Evolutionary conservation across 2,329 filamentous ascomycete genomes (phyloP).

Genomic region (Hirsutella rhossiliensis): DNA sequence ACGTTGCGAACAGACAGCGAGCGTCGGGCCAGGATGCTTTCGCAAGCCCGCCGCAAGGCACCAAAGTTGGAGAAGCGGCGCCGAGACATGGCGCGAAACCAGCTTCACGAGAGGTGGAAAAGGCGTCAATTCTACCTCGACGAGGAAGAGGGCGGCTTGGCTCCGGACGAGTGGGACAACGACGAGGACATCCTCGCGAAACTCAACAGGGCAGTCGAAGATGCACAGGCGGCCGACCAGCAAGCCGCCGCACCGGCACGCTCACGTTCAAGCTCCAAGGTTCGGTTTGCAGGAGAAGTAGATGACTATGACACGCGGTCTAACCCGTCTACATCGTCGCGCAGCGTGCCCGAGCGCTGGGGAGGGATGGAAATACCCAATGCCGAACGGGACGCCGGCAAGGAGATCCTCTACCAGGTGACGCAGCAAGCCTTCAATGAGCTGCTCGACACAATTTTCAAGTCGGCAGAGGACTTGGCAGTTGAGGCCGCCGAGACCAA

Average conservation of each 20-base stretch:
- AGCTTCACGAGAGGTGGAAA: slow-evolving; percentile 61
- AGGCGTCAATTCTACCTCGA: slow-evolving; percentile 73
- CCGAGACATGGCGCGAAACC: slow-evolving; percentile 32
- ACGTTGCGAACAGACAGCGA: slow-evolving; percentile 24
- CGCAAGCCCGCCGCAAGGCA: slow-evolving; percentile 21
- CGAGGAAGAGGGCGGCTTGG: slow-evolving; percentile 64
- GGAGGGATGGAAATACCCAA: slow-evolving; percentile 68
- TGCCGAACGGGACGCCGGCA: slow-evolving; percentile 70
- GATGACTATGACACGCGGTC: slow-evolving; percentile 60
- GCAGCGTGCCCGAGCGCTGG: slow-evolving; percentile 62
- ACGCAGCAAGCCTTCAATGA: slow-evolving; percentile 89
- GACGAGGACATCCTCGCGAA: slow-evolving; percentile 43
- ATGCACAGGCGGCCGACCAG: slow-evolving; percentile 28
- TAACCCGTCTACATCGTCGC: slow-evolving; percentile 61
- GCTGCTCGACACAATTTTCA: slow-evolving; percentile 77
- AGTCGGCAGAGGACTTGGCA: slow-evolving; percentile 64
- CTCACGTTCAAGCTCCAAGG: slow-evolving; percentile 66
- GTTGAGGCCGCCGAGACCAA: slow-evolving; percentile 54
- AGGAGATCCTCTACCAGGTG: slow-evolving; percentile 82
- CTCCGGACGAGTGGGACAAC: slow-evolving; percentile 51
- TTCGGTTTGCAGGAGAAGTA: slow-evolving; percentile 61
- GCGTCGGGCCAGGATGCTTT: slow-evolving; percentile 23
- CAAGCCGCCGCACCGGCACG: slow-evolving; percentile 14
- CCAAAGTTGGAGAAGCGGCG: slow-evolving; percentile 27
- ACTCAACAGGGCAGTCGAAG: slow-evolving; percentile 15